Base-by-base conservation (phyloP, 345 rosid species). In the Ricinus communis region DNA sequence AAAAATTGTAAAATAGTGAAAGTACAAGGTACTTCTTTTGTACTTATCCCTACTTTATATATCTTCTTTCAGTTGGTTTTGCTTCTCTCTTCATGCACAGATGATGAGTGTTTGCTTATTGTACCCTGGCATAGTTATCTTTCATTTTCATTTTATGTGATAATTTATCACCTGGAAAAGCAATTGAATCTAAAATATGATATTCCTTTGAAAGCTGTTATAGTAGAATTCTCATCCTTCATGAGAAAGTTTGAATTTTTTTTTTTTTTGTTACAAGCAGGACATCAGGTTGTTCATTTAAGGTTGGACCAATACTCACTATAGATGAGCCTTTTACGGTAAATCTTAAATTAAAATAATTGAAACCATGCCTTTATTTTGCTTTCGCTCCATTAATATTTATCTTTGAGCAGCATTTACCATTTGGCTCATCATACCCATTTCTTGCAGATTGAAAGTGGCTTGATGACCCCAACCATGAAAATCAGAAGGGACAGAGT, bases 381-480 rank as follows among this genome's bases (percentile, higher is more conserved):
- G 33, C 73, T 11, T n/a, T 31, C 22, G 50, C n/a, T 65, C 2
- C n/a, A 52, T 51, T 58, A 43, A n/a, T 38, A 24, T 27, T 31
- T 25, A 47, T 38, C 25, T 53, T 65, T 33, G 16, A 40, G 8
- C 52, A 62, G 5, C 7, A 22, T 13, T 33, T 58, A 0, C 25
- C 18, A 43, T 64, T 41, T 2, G 11, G 61, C 59, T 78, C 40
- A 41, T 18, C 25, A 10, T 33, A 38, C 46, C 6, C 38, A 51
- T 74, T 69, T 73, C 10, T 82, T 81, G 76, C 91, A 91, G 99
- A 91, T 95, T 51, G 99, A 95, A 16, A 77, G 77, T 45, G 99
- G 99, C 51, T 85, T 95, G 71, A 80, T 91, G 91, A 91, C 99
- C 15, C 96, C 99, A 12, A 95, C 99, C 11, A 88, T 95, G 99